Evolutionary conservation across 257 asterid species (phyloP).

Genomic region (Solanum clarkiae): DNA sequence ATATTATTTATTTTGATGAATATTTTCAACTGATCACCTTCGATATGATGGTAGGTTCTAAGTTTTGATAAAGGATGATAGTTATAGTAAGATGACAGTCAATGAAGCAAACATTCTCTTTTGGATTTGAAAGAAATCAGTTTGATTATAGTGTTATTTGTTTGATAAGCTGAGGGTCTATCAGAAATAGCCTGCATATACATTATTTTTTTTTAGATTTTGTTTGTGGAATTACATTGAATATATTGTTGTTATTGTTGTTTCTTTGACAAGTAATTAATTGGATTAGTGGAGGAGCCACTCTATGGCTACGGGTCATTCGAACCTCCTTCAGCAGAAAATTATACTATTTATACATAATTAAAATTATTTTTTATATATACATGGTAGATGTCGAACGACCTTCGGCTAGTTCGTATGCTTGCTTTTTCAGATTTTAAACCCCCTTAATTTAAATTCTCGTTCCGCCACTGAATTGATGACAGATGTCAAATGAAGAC

Average conservation of each 20-base stretch:
- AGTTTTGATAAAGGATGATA: neutral
- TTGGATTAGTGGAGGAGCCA: neutral
- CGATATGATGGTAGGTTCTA: neutral
- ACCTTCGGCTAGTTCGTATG: no score
- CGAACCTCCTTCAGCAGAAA: no score
- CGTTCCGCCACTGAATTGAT: neutral
- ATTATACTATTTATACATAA: no score
- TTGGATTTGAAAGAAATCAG: neutral
- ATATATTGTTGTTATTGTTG: neutral
- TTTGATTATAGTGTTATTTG: neutral
- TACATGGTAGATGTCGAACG: no score
- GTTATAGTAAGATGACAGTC: neutral
- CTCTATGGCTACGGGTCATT: no score
- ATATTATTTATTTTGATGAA: neutral
- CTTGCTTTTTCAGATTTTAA: no score
- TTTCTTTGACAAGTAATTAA: neutral
- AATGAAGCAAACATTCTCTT: neutral
- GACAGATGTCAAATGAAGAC: conserved; percentile 78
- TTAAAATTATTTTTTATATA: no score
- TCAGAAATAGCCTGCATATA: no score
- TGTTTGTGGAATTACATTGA: no score
- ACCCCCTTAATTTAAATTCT: no score
- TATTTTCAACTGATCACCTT: neutral
- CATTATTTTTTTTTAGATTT: no score
- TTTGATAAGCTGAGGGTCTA: neutral